phyloP scores from a whole-genome alignment of 1,284 basidiomycete species.

The Pascua sp. region DNA sequence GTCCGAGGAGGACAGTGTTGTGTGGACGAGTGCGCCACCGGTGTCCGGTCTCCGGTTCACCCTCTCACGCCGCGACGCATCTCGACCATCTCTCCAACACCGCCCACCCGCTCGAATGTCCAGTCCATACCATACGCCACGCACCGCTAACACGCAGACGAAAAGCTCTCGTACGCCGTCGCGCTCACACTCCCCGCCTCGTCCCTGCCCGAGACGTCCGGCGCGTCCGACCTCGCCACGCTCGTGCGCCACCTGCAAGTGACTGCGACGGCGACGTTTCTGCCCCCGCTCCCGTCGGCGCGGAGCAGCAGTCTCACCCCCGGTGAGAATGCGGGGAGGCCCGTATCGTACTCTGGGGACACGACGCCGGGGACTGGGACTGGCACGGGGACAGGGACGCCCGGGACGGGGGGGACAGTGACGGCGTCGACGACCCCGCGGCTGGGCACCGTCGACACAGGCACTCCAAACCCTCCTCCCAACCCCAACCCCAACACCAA shows the following conservation, averaged over 20 bases:
- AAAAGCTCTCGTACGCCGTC: slow-evolving; percentile 68
- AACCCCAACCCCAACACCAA: no score
- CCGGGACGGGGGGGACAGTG: no score
- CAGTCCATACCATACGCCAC: background rate
- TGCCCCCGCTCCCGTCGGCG: slow-evolving; percentile 54
- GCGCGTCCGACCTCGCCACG: slow-evolving; percentile 3
- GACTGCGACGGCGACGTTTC: slow-evolving; percentile 74
- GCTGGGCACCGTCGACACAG: no score
- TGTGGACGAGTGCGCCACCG: no score
- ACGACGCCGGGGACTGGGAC: no score
- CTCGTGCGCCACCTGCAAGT: slow-evolving; percentile 53
- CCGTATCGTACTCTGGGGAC: no score
- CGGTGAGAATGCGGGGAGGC: no score
- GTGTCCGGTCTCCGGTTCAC: slow-evolving; percentile 1
- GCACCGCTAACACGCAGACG: slow-evolving; percentile 52
- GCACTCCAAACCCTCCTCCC: no score
- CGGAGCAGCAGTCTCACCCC: no score
- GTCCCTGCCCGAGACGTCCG: slow-evolving; percentile 20
- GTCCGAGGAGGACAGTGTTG: no score
- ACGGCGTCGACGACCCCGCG: no score
- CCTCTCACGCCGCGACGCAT: background rate
- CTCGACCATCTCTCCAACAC: background rate
- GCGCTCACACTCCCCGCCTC: slow-evolving; percentile 56
- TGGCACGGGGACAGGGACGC: no score
- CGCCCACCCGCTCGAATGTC: slow-evolving; percentile 16